Evolutionary conservation across 1,284 basidiomycete genomes (phyloP).

Genomic region (Sporisorium exsertum): DNA sequence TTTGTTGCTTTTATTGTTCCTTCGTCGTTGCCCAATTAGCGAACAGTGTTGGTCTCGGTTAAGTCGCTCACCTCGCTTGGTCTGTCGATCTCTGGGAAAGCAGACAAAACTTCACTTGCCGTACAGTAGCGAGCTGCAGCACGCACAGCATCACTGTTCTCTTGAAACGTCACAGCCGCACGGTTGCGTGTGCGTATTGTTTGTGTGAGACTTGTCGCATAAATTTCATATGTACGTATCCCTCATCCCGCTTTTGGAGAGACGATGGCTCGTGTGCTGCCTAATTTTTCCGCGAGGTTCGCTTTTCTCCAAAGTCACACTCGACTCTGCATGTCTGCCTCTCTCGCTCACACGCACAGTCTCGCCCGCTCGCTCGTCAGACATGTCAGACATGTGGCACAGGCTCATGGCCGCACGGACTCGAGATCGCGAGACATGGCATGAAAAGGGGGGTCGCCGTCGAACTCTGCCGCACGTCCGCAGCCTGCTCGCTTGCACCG

Average conservation of each 20-base stretch:
- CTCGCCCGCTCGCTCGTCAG: neutral
- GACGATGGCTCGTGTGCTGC: too few species aligned
- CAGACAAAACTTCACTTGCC: neutral
- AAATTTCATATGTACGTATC: neutral
- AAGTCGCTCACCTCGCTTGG: slow-evolving; percentile 3
- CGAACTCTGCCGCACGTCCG: neutral
- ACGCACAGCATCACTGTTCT: neutral
- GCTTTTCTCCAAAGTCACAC: neutral
- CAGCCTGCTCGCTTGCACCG: neutral
- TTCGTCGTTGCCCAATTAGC: slow-evolving; percentile 6
- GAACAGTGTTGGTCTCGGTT: slow-evolving; percentile 37
- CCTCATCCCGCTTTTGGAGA: neutral
- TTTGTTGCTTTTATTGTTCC: slow-evolving; percentile 14
- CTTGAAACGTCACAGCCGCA: neutral
- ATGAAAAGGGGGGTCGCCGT: neutral
- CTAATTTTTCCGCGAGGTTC: neutral
- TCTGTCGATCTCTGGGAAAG: slow-evolving; percentile 5
- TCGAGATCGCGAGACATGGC: neutral
- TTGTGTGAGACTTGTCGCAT: neutral
- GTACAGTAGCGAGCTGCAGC: neutral
- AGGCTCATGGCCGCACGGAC: neutral
- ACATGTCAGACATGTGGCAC: neutral
- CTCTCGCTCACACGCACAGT: neutral
- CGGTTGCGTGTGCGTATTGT: neutral
- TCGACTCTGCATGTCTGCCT: neutral